phyloP scores from a whole-genome alignment of 352 stramenopile genomes.

The Elongisporangium prolatum region DNA sequence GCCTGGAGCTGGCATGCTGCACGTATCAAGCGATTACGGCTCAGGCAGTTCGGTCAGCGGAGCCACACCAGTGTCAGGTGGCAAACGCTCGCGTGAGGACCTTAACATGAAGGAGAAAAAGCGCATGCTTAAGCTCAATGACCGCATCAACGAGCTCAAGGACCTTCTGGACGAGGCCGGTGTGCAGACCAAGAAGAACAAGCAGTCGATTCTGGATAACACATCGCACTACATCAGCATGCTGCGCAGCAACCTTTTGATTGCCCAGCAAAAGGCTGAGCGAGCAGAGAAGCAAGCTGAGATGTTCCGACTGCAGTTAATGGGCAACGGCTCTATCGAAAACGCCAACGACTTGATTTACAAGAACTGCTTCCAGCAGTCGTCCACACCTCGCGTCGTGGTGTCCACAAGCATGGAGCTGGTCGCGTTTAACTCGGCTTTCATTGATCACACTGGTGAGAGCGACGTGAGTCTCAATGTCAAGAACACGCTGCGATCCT shows the following conservation, averaged over 20 bases:
- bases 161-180: too few relatives aligned
- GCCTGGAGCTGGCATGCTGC: constrained; percentile 38
- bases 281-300: constrained; percentile 31
- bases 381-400: constrained; percentile 49
- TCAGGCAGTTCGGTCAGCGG: constrained; percentile 23
- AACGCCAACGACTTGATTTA: constrained; percentile 31
- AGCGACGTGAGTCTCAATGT: constrained; percentile 37
- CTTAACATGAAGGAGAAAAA: too few relatives aligned
- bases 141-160: too few relatives aligned
- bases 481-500: constrained; percentile 27
- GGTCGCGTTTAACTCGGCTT: constrained; percentile 52
- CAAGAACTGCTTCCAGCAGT: constrained; percentile 68
- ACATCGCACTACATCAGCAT: too few relatives aligned
- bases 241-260: too few relatives aligned
- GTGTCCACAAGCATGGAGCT: constrained; percentile 46
- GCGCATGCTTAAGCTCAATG: too few relatives aligned
- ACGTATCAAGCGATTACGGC: constrained; percentile 50
- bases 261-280: too few relatives aligned
- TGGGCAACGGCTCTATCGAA: constrained; percentile 6
- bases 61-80: constrained; percentile 21
- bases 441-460: constrained; percentile 38
- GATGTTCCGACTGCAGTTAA: constrained; percentile 14
- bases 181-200: too few relatives aligned
- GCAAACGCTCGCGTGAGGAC: too few relatives aligned
- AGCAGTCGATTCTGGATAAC: too few relatives aligned